Evolutionary conservation across 2,329 filamentous ascomycete species (phyloP), one percentile per base, ranked within the genome.

Genomic region (Ampelomyces quisqualis): DNA sequence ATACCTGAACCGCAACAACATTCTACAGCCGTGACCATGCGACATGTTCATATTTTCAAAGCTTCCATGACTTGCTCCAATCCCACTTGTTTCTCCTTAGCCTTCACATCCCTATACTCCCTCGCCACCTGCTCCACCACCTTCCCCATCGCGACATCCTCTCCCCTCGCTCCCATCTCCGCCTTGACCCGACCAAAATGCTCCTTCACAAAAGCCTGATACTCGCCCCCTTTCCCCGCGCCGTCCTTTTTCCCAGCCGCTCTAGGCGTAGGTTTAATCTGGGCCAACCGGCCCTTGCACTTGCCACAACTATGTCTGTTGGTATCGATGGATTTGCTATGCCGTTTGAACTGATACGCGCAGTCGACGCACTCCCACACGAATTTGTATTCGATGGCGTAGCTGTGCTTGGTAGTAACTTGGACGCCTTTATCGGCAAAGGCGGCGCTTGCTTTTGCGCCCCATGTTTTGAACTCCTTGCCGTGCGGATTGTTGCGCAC

Each of bases 371-470:
- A 97, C 28, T 78, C 74, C 91, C 93, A 97, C 14, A 90, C 71
- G 63, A 91, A 98, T 71, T 91, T 94, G 73, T 88, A 95, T 55
- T 90, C 85, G 58, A 97, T 97, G 34, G 84, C 79, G 66, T 96
- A 98, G 21, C 75, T 79, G 68, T 98, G 91, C 62, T 88, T 94
- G 0, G 90, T 96, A 1, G 90, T 95, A 14, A 97, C 88, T 22
- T 84, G 71, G 29, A 96, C 71, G 3, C 81, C 84, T 2, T 80
- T 74, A 32, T 77, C 62, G 2, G 72, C 76, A 53, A 90, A 87
- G 0, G 74, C 75, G 2, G 50, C 53, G 72, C 79, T 68, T 73
- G 80, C 65, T 74, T 79, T 35, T 6, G 44, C 38, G 10, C 62
- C 68, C 80, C 89, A 95, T 1, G 69, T 62, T 67, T 94, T 90